Percentiles rank a stretch among this genome's conserved stretches.
These are phyloP conservation scores for Candida sp. DNA, from an alignment of 1,139 yeast genomes.

Conservation along the genomic window DNA sequence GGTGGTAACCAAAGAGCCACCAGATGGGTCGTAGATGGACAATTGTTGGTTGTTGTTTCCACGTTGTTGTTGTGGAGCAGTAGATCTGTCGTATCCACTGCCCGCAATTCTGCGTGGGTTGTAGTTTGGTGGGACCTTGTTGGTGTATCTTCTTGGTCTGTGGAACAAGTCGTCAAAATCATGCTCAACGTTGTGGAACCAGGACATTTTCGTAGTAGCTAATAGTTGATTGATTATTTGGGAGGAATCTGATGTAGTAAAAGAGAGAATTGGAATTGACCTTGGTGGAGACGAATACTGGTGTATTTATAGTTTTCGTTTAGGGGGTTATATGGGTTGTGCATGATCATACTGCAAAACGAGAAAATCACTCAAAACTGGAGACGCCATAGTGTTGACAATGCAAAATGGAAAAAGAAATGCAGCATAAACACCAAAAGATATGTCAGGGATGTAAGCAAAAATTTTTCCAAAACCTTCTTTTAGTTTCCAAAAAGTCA, in stretches of 20 bases:
- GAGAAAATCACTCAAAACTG: not conserved
- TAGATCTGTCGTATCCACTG: not conserved
- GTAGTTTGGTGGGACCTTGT: constrained; percentile 12
- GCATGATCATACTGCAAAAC: constrained; percentile 6
- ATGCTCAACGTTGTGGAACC: constrained; percentile 11
- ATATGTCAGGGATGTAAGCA: not conserved
- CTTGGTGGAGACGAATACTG: not conserved
- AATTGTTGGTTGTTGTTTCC: not conserved
- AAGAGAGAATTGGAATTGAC: not conserved
- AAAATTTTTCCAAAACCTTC: not conserved
- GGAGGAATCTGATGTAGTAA: not conserved
- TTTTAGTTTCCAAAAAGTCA: not conserved
- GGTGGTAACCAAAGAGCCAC: not conserved
- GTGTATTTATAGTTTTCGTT: not conserved
- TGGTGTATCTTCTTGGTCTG: constrained; percentile 16
- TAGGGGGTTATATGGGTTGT: not conserved
- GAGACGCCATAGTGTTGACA: too few species aligned
- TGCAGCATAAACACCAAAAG: not conserved
- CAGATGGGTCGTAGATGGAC: not conserved
- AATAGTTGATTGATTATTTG: not conserved
- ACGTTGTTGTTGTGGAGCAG: not conserved
- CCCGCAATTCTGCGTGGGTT: constrained; percentile 13
- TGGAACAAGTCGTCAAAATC: constrained; percentile 17
- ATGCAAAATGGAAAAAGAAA: not conserved
- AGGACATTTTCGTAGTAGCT: not conserved